Percentiles rank a stretch among this genome's conserved stretches.
Evolutionary conservation across 352 stramenopile genomes (phyloP).

Genomic region (Phytophthora crassamura): DNA sequence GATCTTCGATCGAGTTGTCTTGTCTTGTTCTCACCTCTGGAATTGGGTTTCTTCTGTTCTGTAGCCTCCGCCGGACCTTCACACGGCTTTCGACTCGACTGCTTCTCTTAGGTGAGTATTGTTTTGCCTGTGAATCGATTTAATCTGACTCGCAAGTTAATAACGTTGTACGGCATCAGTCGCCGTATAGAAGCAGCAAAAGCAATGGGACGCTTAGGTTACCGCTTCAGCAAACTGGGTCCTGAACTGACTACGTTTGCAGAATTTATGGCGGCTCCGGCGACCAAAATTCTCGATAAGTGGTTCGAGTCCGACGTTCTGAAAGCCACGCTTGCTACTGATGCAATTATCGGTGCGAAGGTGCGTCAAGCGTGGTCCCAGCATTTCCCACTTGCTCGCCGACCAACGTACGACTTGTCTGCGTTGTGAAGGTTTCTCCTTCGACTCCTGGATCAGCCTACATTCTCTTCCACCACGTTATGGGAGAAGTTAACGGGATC

Average conservation of each 20-base stretch:
- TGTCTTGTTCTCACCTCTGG: background rate
- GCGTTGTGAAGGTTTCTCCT: constrained; percentile 60
- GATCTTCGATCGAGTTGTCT: background rate
- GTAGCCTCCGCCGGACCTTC: constrained; percentile 75
- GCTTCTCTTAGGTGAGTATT: constrained; percentile 43
- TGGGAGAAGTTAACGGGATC: constrained; percentile 90
- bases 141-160: background rate
- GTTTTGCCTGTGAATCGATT: background rate
- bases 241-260: constrained; percentile 82
- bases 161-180: constrained; percentile 22
- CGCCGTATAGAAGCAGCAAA: constrained; percentile 71
- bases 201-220: constrained; percentile 68
- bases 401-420: background rate
- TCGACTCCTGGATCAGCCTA: constrained; percentile 90
- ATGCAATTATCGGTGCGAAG: constrained; percentile 92
- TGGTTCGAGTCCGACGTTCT: constrained; percentile 93
- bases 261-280: constrained; percentile 90
- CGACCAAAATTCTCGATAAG: constrained; percentile 87
- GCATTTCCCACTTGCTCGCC: background rate
- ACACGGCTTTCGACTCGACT: constrained; percentile 65
- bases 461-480: constrained; percentile 93
- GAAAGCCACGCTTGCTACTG: constrained; percentile 92
- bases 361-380: constrained; percentile 30
- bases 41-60: background rate
- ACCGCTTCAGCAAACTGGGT: constrained; percentile 71